Evolutionary conservation across 148 eudicot genomes (phyloP).

Genomic region (Nepenthes mirabilis): DNA sequence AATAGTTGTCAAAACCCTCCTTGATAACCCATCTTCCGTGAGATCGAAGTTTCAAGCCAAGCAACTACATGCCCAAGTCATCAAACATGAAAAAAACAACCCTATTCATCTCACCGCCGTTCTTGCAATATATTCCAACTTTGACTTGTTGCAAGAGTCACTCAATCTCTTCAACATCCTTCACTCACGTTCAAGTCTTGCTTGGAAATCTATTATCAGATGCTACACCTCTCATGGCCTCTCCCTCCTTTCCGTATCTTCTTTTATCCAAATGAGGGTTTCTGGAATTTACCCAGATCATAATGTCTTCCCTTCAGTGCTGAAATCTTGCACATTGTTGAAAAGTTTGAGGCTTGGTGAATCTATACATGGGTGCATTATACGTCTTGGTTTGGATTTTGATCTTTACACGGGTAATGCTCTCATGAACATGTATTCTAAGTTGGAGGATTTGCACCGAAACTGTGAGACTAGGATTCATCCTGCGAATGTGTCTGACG

Average conservation of each 20-base stretch:
- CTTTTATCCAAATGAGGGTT: slow-evolving; percentile 38
- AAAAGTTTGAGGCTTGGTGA: slow-evolving; percentile 49
- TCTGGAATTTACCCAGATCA: slow-evolving; percentile 56
- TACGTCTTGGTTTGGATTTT: slow-evolving; percentile 42
- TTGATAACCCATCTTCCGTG: slow-evolving; percentile 28
- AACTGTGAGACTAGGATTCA: not conserved
- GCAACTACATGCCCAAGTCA: slow-evolving; percentile 64
- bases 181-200: slow-evolving; percentile 24
- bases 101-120: slow-evolving; percentile 10
- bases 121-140: slow-evolving; percentile 39
- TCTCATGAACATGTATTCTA: slow-evolving; percentile 74
- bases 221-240: slow-evolving; percentile 36
- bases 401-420: slow-evolving; percentile 74
- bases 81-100: slow-evolving; percentile 20
- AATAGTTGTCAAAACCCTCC: slow-evolving; percentile 16
- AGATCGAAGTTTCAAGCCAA: slow-evolving; percentile 47
- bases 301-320: slow-evolving; percentile 59
- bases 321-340: slow-evolving; percentile 58
- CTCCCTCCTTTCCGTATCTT: slow-evolving; percentile 29
- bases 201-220: slow-evolving; percentile 56
- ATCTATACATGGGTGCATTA: slow-evolving; percentile 44
- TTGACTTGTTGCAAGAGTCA: slow-evolving; percentile 34
- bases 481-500: slow-evolving; percentile 49
- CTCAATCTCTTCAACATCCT: slow-evolving; percentile 30
- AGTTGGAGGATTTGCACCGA: slow-evolving; percentile 26